Evolutionary conservation across 2,329 filamentous ascomycete genomes (phyloP), one percentile per base, ranked within the genome.

Genomic region (Xylariaceae sp.): DNA sequence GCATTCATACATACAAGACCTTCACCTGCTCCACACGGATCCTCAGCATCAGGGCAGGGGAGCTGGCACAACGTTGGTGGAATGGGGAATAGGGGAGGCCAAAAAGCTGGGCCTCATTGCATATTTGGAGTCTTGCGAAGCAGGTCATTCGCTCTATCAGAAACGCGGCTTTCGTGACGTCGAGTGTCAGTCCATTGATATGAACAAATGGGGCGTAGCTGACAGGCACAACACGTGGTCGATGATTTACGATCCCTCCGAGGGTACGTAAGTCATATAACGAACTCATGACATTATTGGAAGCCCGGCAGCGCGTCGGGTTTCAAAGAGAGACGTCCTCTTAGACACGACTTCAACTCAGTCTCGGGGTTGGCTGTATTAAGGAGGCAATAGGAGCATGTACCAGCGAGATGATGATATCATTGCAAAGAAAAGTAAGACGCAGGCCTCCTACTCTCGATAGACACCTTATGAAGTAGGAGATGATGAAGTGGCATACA

Each of bases 1-100:
- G 18, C n/a, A 40, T 44, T 44, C 47, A 48, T 43, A 44, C 41
- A n/a, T 40, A 18, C 26, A 57, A 76, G 76, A 75, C 57, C 67
- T 77, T 10, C 65, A 71, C 7, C 57, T 69, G 29, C 66, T 79
- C 3, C 68, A 69, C n/a, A 75, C 75, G n/a, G 70, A 76, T 51
- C 76, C 77, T 0, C 68, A 74, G 12, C 73, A 77, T 47, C 72
- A 75, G 47, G 59, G 71, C 7, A 72, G 74, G n/a, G 76, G 75
- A 1, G 75, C 75, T 1, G 75, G 70, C 2, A 64, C 65, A 6
- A 67, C 75, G 65, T 64, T 79, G 32, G 61, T 76, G n/a, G 64
- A 68, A 52, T 74, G 70, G 68, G 72, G 72, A 0, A 62, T 75
- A 12, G 72, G 76, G 37, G 64, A 75, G 21, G 72, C 74, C 2